Evolutionary conservation across 805 yeast genomes (phyloP).

Genomic region (Candida tibetensis): DNA sequence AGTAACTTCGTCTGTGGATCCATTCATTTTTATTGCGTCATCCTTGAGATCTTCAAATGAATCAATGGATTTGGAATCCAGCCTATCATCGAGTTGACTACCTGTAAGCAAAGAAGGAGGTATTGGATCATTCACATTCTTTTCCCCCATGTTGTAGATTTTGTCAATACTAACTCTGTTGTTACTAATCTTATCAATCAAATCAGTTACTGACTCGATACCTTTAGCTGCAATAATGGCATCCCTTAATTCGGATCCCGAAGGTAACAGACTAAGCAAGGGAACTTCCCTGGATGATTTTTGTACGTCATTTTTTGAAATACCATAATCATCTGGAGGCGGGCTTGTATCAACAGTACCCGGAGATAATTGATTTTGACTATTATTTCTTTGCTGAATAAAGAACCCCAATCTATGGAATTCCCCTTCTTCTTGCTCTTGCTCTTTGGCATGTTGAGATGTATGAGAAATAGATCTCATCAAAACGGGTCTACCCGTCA

Average conservation of each 20-base stretch:
- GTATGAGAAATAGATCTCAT: slow-evolving; percentile 64
- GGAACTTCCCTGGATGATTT: slow-evolving; percentile 20
- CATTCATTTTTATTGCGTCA: background rate
- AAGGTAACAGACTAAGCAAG: slow-evolving; percentile 43
- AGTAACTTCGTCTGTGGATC: slow-evolving; percentile 6
- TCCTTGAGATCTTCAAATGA: slow-evolving; percentile 18
- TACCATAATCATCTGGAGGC: background rate
- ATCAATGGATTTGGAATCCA: slow-evolving; percentile 29
- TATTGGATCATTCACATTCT: slow-evolving; percentile 21
- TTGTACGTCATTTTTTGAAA: background rate
- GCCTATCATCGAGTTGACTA: background rate
- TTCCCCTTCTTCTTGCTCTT: slow-evolving; percentile 91
- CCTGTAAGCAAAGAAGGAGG: slow-evolving; percentile 3
- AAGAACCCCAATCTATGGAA: slow-evolving; percentile 83
- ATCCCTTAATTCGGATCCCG: slow-evolving; percentile 53
- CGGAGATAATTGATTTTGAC: slow-evolving; percentile 10
- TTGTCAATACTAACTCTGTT: slow-evolving; percentile 49
- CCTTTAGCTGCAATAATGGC: slow-evolving; percentile 75
- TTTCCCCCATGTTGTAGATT: slow-evolving; percentile 37
- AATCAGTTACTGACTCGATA: slow-evolving; percentile 62
- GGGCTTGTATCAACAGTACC: slow-evolving; percentile 1
- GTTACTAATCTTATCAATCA: slow-evolving; percentile 61
- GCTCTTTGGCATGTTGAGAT: slow-evolving; percentile 64
- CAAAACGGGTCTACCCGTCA: slow-evolving; percentile 70
- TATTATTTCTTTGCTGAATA: slow-evolving; percentile 57